Conservation (phyloP, 2,329 filamentous ascomycete species). For the Cladophialophora chaetospira region DNA sequence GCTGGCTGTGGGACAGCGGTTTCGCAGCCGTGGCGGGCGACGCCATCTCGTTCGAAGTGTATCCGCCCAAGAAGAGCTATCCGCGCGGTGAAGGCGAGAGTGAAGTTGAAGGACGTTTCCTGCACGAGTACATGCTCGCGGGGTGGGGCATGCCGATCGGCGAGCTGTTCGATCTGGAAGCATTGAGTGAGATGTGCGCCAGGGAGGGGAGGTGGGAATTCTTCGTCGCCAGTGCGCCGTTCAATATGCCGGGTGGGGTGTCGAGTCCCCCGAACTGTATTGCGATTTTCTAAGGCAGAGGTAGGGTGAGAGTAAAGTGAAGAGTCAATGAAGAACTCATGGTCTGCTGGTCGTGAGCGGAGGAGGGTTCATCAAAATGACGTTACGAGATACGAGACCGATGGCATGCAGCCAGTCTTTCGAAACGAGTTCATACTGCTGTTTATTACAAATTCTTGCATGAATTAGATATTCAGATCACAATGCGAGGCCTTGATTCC, state of each 20-base stretch:
- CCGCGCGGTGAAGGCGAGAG: slow-evolving; percentile 5
- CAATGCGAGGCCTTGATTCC: too few relatives aligned
- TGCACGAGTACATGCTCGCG: slow-evolving; percentile 33
- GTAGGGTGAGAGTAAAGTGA: neutral
- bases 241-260: slow-evolving; percentile 33
- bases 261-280: slow-evolving; percentile 32
- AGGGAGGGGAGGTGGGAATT: slow-evolving; percentile 45
- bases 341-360: neutral
- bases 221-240: slow-evolving; percentile 47
- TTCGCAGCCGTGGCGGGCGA: slow-evolving; percentile 62
- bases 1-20: slow-evolving; percentile 61
- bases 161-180: slow-evolving; percentile 43
- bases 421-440: too few relatives aligned
- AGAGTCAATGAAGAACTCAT: neutral
- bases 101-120: slow-evolving; percentile 20
- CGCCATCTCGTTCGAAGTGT: slow-evolving; percentile 56
- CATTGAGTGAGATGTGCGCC: slow-evolving; percentile 40
- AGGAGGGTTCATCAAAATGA: too few relatives aligned
- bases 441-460: too few relatives aligned
- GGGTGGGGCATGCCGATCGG: slow-evolving; percentile 37
- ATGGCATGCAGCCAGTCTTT: too few relatives aligned
- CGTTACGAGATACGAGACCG: too few relatives aligned
- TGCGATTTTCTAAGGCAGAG: slow-evolving; percentile 30
- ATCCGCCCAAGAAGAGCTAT: slow-evolving; percentile 32
- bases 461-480: too few relatives aligned